Evolutionary conservation across 2,329 filamentous ascomycete species (phyloP).

Genomic region (Verruconis gallopava): DNA sequence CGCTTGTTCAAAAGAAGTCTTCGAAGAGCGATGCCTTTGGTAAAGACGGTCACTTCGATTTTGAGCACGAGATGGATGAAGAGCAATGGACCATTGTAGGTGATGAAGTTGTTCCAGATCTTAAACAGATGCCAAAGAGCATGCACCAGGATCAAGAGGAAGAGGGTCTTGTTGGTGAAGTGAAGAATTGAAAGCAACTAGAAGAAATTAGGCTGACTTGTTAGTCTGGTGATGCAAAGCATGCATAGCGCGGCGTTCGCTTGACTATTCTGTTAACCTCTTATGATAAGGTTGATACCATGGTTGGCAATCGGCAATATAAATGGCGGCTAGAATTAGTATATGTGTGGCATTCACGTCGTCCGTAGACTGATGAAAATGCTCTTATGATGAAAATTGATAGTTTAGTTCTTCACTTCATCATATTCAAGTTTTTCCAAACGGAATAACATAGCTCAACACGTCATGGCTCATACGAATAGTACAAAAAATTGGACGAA

Average conservation of each 20-base stretch:
- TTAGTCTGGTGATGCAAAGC: background rate
- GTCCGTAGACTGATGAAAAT: too few species aligned
- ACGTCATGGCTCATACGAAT: too few species aligned
- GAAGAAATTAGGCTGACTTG: background rate
- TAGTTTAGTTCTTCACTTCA: too few species aligned
- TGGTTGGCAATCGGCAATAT: too few species aligned
- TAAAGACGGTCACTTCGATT: conserved; percentile 13
- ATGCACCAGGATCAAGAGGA: background rate
- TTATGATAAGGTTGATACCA: too few species aligned
- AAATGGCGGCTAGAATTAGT: too few species aligned
- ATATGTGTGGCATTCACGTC: too few species aligned
- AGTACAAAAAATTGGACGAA: too few species aligned
- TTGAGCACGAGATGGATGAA: conserved; percentile 13
- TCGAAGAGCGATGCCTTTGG: conserved; percentile 1
- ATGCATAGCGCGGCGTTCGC: conserved; percentile 3
- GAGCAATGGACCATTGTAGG: conserved; percentile 70
- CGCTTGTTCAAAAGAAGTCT: conserved; percentile 51
- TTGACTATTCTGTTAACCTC: too few species aligned
- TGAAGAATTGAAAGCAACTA: background rate
- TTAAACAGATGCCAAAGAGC: conserved; percentile 1
- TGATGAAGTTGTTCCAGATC: conserved; percentile 33
- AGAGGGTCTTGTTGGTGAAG: background rate
- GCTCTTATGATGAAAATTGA: too few species aligned
- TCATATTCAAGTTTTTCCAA: too few species aligned
- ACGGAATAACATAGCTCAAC: too few species aligned